These are phyloP conservation scores for Pseudohyphozyma bogoriensis DNA, from an alignment of 768 basidiomycete genomes.

Conservation along the genomic window DNA sequence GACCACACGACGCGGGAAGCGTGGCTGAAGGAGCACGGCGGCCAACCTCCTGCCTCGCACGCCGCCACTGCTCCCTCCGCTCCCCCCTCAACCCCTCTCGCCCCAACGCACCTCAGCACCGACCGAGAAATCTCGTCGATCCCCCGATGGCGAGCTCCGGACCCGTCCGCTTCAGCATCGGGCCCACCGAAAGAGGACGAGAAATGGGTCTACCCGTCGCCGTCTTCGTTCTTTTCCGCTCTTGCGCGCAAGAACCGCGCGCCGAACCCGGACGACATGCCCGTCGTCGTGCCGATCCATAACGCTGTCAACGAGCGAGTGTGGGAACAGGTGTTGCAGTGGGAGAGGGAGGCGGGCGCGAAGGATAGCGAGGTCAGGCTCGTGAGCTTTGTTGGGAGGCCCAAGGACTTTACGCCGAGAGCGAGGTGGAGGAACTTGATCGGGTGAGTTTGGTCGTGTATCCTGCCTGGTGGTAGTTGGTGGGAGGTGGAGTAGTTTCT, in stretches of 20 bases:
- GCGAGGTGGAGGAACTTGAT: constrained; percentile 71
- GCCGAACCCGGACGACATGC: constrained; percentile 70
- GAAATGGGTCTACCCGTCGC: constrained; percentile 97
- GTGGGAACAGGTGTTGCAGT: constrained; percentile 69
- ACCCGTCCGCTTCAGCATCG: background rate
- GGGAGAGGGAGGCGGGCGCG: constrained; percentile 49
- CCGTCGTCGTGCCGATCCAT: constrained; percentile 91
- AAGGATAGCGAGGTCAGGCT: constrained; percentile 46
- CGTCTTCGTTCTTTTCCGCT: constrained; percentile 96
- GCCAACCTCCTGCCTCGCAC: no score
- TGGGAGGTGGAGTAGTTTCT: no score
- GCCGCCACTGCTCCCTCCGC: constrained; percentile 2
- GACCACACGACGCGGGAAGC: constrained; percentile 49
- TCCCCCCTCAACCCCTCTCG: constrained; percentile 12
- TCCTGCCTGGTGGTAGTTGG: no score
- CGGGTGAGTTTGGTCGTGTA: constrained; percentile 51
- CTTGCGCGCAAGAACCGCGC: constrained; percentile 85
- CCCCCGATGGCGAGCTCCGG: constrained; percentile 46
- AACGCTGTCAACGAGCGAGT: constrained; percentile 96
- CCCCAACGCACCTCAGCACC: constrained; percentile 46
- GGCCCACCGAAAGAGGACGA: constrained; percentile 33
- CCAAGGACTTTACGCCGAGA: constrained; percentile 65
- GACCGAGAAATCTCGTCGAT: constrained; percentile 81
- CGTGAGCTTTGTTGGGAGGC: constrained; percentile 82
- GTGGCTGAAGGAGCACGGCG: no score